These are phyloP conservation scores for Pichia nakasei DNA, from an alignment of 805 yeast genomes.

Conservation along the genomic window DNA sequence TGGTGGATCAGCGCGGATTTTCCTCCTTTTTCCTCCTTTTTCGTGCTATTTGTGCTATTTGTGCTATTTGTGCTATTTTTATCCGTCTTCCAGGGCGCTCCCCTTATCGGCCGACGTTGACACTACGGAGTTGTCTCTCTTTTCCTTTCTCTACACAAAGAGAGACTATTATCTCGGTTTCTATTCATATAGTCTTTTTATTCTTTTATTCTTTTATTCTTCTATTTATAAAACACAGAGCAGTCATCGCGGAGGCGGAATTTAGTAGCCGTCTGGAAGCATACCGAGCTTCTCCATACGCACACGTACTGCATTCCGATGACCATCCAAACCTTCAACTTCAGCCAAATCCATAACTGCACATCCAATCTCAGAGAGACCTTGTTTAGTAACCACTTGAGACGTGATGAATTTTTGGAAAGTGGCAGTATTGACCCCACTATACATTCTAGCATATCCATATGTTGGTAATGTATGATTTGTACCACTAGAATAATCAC, in stretches of 20 bases:
- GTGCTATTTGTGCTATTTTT: too few relatives aligned
- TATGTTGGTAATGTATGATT: constrained; percentile 98
- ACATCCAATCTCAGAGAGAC: constrained; percentile 81
- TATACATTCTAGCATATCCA: constrained; percentile 95
- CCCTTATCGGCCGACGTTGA: too few relatives aligned
- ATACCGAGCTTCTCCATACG: constrained; percentile 77
- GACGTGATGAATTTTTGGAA: constrained; percentile 93
- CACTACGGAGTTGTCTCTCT: too few relatives aligned
- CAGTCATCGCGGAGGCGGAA: too few relatives aligned
- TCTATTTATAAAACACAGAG: too few relatives aligned
- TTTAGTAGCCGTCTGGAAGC: constrained; percentile 15
- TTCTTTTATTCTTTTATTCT: too few relatives aligned
- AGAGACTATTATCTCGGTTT: too few relatives aligned
- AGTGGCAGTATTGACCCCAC: constrained; percentile 94
- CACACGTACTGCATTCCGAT: constrained; percentile 91
- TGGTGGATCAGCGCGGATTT: not conserved
- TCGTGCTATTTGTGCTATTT: too few relatives aligned
- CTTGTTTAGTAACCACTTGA: constrained; percentile 81
- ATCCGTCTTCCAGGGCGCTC: too few relatives aligned
- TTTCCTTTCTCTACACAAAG: too few relatives aligned
- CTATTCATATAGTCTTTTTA: too few relatives aligned
- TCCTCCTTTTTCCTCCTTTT: not conserved
- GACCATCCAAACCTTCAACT: constrained; percentile 95
- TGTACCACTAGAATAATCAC: constrained; percentile 97
- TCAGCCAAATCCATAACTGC: constrained; percentile 95